Percentiles rank a stretch among this genome's conserved stretches.
These are phyloP conservation scores for Aspergillus sp. DNA, from an alignment of 2,329 filamentous ascomycete genomes.

Conservation along the genomic window DNA sequence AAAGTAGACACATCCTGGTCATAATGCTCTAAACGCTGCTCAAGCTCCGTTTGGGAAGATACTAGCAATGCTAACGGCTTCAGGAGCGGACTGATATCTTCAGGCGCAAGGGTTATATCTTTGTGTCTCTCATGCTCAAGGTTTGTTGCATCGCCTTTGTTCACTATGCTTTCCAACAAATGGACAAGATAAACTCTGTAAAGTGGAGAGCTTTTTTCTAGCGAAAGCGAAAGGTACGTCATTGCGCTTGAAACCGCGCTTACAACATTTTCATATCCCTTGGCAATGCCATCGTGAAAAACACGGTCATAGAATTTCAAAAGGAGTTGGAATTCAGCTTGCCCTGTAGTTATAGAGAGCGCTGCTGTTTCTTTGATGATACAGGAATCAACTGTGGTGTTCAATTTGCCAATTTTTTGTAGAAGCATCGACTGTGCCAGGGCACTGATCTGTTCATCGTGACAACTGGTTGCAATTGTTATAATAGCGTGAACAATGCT, in stretches of 20 bases:
- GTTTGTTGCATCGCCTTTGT: conserved; percentile 82
- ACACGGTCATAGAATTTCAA: conserved; percentile 80
- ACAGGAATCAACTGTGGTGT: conserved; percentile 72
- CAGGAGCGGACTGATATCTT: conserved; percentile 83
- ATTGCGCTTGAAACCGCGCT: conserved; percentile 79
- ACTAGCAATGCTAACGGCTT: conserved; percentile 85
- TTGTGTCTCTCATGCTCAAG: conserved; percentile 70
- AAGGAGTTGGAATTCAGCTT: conserved; percentile 79
- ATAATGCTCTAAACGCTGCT: conserved; percentile 31
- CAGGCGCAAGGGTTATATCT: conserved; percentile 78
- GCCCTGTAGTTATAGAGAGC: conserved; percentile 73
- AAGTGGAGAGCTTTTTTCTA: conserved; percentile 66
- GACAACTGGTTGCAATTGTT: conserved; percentile 76
- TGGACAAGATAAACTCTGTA: conserved; percentile 83
- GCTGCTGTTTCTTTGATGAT: conserved; percentile 81
- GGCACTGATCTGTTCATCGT: conserved; percentile 89
- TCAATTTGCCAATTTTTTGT: conserved; percentile 92
- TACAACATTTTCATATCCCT: conserved; percentile 66
- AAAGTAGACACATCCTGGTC: conserved; percentile 71
- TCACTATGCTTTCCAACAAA: conserved; percentile 81
- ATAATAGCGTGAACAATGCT: conserved; percentile 96
- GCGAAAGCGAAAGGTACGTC: conserved; percentile 71
- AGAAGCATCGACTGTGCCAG: conserved; percentile 91
- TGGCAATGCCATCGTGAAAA: conserved; percentile 69
- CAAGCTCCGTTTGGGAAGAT: conserved; percentile 45